A percentile compares a stretch with the other conserved stretches of the same genome.
Conservation (phyloP, 345 rosid species). For the Murraya paniculata region DNA sequence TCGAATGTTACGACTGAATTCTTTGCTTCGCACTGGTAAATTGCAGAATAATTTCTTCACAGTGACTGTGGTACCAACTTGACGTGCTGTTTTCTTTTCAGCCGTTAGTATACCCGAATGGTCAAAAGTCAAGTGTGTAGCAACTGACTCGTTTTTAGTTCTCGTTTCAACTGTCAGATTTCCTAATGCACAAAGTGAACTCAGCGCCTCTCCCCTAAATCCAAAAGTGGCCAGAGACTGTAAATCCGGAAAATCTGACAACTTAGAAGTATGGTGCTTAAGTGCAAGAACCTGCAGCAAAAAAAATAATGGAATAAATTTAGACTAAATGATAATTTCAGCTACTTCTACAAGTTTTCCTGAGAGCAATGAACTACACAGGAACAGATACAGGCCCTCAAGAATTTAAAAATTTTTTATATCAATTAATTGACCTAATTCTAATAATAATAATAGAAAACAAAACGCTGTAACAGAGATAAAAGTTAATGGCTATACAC, state of each 20-base stretch:
- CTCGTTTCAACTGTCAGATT: conserved; percentile 80
- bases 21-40: conserved; percentile 93
- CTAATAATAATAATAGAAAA: no score
- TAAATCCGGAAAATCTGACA: conserved; percentile 78
- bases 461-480: background rate
- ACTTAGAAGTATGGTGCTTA: conserved; percentile 93
- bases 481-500: background rate
- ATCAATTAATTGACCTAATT: background rate
- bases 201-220: conserved; percentile 95
- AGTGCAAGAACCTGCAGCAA: conserved; percentile 68
- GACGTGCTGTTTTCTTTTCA: conserved; percentile 81
- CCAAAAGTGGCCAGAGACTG: conserved; percentile 79
- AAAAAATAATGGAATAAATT: background rate
- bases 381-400: background rate
- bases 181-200: conserved; percentile 87
- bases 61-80: conserved; percentile 84
- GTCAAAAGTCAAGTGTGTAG: conserved; percentile 77
- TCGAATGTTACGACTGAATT: conserved; percentile 87
- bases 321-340: background rate
- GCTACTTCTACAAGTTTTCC: background rate
- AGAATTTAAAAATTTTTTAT: background rate
- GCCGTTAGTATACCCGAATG: conserved; percentile 65
- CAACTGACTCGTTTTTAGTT: conserved; percentile 65
- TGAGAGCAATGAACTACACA: background rate
- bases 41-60: conserved; percentile 81